These are phyloP conservation scores for Calonectria hongkongensis DNA, from an alignment of 2,329 filamentous ascomycete genomes.

Conservation along the genomic window DNA sequence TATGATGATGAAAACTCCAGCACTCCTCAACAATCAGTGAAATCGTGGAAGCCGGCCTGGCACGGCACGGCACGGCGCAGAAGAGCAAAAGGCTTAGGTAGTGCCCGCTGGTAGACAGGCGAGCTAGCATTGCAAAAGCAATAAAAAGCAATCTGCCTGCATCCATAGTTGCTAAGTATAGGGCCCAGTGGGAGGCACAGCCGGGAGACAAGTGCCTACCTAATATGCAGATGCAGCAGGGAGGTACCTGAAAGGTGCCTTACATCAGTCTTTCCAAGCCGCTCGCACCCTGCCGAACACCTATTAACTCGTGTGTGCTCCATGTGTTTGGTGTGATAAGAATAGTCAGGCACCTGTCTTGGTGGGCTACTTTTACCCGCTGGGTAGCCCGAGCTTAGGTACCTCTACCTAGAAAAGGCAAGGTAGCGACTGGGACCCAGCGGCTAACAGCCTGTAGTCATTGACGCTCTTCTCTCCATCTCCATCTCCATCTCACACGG, in stretches of 20 bases:
- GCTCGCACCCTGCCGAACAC: constrained; percentile 16
- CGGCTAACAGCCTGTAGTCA: constrained; percentile 30
- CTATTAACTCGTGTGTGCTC: constrained; percentile 20
- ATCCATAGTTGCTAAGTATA: constrained; percentile 27
- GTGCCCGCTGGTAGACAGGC: neutral
- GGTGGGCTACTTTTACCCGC: constrained; percentile 29
- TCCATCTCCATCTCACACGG: constrained; percentile 8
- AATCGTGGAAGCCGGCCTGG: neutral
- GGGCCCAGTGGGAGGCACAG: constrained; percentile 25
- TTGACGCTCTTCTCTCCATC: constrained; percentile 15
- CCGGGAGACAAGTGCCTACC: constrained; percentile 23
- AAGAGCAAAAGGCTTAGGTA: constrained; percentile 6
- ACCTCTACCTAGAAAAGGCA: constrained; percentile 23
- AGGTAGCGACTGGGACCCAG: constrained; percentile 26
- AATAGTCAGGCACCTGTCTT: constrained; percentile 35
- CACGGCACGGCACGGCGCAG: constrained; percentile 18
- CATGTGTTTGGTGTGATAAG: constrained; percentile 22
- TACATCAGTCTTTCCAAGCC: constrained; percentile 13
- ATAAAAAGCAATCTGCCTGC: constrained; percentile 12
- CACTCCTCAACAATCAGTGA: neutral
- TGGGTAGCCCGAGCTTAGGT: constrained; percentile 21
- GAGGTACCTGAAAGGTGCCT: constrained; percentile 32
- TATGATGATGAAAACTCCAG: constrained; percentile 10
- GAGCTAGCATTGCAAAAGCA: neutral
- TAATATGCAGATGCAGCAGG: constrained; percentile 21